These are phyloP conservation scores for Colletotrichum melonis DNA, from an alignment of 2,329 filamentous ascomycete genomes.

Conservation along the genomic window DNA sequence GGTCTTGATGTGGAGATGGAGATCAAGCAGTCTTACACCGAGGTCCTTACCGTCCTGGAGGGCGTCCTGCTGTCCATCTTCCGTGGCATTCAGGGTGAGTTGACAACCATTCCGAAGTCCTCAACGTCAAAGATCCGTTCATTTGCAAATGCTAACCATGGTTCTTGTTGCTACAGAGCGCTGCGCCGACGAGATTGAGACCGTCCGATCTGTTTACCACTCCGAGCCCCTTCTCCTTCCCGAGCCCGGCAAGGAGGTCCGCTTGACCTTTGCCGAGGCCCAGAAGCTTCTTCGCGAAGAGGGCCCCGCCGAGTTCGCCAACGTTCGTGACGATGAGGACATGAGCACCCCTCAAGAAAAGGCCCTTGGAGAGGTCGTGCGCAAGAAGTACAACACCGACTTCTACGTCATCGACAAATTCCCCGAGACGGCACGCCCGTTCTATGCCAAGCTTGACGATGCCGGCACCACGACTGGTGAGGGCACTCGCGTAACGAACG, in stretches of 20 bases:
- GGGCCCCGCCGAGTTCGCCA: conserved; percentile 72
- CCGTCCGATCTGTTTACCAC: conserved; percentile 79
- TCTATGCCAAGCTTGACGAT: conserved; percentile 86
- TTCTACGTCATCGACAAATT: conserved; percentile 99
- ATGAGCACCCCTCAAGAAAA: conserved; percentile 86
- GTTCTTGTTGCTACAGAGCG: conserved; percentile 50
- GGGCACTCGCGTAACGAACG: conserved; percentile 67
- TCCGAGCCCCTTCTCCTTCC: conserved; percentile 83
- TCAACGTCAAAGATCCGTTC: neutral
- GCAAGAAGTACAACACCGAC: conserved; percentile 91
- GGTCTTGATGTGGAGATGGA: conserved; percentile 93
- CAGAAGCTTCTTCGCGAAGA: conserved; percentile 82
- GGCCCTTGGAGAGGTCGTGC: conserved; percentile 87
- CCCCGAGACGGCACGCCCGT: conserved; percentile 87
- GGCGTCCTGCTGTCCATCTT: conserved; percentile 83
- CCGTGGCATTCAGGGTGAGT: conserved; percentile 68
- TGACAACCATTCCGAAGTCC: neutral
- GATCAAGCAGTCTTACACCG: conserved; percentile 81
- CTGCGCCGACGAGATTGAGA: conserved; percentile 78
- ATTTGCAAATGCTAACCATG: conserved; percentile 23
- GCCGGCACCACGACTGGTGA: conserved; percentile 59
- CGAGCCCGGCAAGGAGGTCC: conserved; percentile 77
- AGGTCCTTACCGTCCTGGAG: conserved; percentile 79
- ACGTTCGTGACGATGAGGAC: conserved; percentile 82
- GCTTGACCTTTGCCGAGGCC: conserved; percentile 81